Conservation (phyloP, 257 asterid species). For the Solanum bukasovii region DNA sequence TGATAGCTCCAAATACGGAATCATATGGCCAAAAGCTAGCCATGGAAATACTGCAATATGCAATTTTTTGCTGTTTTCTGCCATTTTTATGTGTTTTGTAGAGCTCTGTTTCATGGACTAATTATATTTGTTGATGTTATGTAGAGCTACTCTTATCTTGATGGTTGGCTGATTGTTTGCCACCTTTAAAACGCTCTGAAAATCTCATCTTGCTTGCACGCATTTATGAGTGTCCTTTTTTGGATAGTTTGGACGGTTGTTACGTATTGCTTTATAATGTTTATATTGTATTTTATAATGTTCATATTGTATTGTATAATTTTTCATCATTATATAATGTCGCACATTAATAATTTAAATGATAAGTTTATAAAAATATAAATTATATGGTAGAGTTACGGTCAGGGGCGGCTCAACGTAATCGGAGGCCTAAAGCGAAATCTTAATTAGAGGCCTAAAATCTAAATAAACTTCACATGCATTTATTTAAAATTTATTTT, state of each 20-base stretch:
- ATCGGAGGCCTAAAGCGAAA: no score
- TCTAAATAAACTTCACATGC: no score
- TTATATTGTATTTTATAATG: no score
- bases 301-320: no score
- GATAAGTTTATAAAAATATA: no score
- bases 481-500: no score
- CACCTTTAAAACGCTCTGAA: background rate
- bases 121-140: background rate
- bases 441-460: no score
- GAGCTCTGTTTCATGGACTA: background rate
- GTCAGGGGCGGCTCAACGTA: no score
- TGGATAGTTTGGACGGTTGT: background rate
- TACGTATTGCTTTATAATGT: no score
- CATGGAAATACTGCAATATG: conserved; percentile 52
- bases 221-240: no score
- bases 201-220: background rate
- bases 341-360: no score
- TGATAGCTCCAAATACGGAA: conserved; percentile 38
- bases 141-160: background rate
- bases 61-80: background rate
- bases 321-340: no score
- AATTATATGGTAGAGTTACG: background rate
- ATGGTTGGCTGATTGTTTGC: background rate
- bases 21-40: conserved; percentile 59
- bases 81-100: background rate